These are phyloP conservation scores for Phytophthora brassicae DNA, from an alignment of 352 stramenopile species.

Conservation along the genomic window DNA sequence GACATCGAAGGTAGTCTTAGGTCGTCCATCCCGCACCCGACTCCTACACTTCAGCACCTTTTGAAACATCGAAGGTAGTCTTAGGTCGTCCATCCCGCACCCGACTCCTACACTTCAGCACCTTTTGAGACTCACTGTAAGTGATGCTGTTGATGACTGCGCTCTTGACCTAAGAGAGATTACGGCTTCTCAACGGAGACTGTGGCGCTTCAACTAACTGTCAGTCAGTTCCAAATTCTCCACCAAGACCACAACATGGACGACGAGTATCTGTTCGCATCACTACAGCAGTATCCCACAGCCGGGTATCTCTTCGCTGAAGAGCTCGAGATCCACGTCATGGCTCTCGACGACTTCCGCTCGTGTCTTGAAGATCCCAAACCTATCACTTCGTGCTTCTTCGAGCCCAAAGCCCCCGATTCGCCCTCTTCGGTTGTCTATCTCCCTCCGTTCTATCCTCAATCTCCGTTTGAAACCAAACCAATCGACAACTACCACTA, in stretches of 20 bases:
- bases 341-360: conserved; percentile 26
- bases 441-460: conserved; percentile 15
- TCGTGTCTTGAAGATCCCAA: not conserved
- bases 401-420: not conserved
- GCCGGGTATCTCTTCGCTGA: conserved; percentile 33
- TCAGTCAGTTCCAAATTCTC: conserved; percentile 25
- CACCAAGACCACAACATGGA: conserved; percentile 14
- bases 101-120: too few species aligned
- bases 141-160: not conserved
- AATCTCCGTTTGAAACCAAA: not conserved
- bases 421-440: conserved; percentile 32
- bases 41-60: too few species aligned
- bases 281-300: conserved; percentile 20
- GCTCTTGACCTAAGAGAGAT: not conserved
- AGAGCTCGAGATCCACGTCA: conserved; percentile 30
- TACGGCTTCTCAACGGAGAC: not conserved
- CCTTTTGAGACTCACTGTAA: too few species aligned
- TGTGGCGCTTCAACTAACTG: not conserved
- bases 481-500: not conserved
- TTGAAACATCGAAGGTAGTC: too few species aligned
- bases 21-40: too few species aligned
- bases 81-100: too few species aligned
- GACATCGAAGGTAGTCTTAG: too few species aligned
- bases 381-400: not conserved
- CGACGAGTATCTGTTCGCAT: conserved; percentile 7